phyloP scores from a whole-genome alignment of 768 basidiomycete species.

The Russula foetens region DNA sequence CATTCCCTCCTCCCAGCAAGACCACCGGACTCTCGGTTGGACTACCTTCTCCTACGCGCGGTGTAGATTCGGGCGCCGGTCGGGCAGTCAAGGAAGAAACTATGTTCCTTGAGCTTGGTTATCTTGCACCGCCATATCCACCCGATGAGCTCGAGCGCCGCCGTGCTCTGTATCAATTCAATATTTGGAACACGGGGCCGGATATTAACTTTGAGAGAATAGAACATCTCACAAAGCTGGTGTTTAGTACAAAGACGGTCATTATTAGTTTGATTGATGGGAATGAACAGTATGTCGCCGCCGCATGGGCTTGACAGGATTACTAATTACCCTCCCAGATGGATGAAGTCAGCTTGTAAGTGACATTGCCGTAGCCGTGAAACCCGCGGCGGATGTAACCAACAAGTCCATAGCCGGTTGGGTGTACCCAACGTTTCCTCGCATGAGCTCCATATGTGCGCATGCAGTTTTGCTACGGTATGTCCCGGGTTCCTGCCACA shows the following conservation, averaged over 20 bases:
- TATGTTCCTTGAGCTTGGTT: conserved; percentile 54
- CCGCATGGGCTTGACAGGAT: background rate
- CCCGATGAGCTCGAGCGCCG: conserved; percentile 78
- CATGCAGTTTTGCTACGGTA: conserved; percentile 79
- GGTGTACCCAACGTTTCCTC: conserved; percentile 35
- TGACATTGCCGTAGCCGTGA: background rate
- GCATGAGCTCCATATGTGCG: conserved; percentile 69
- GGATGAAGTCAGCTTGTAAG: conserved; percentile 87
- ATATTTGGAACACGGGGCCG: conserved; percentile 78
- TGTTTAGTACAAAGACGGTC: conserved; percentile 86
- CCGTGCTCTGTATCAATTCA: conserved; percentile 86
- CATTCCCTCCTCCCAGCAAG: conserved; percentile 48
- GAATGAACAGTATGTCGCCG: conserved; percentile 59
- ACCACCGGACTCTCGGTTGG: background rate
- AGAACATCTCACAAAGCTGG: conserved; percentile 85
- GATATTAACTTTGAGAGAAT: conserved; percentile 93
- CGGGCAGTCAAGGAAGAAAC: conserved; percentile 61
- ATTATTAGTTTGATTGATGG: conserved; percentile 78
- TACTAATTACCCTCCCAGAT: conserved; percentile 36
- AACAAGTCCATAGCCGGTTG: conserved; percentile 35
- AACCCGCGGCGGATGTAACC: background rate
- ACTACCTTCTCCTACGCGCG: conserved; percentile 22
- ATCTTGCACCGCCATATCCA: conserved; percentile 74
- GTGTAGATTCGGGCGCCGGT: conserved; percentile 29
- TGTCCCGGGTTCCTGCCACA: background rate